Evolutionary conservation across 805 yeast species (phyloP).

Genomic region (Babjeviella inositovora): DNA sequence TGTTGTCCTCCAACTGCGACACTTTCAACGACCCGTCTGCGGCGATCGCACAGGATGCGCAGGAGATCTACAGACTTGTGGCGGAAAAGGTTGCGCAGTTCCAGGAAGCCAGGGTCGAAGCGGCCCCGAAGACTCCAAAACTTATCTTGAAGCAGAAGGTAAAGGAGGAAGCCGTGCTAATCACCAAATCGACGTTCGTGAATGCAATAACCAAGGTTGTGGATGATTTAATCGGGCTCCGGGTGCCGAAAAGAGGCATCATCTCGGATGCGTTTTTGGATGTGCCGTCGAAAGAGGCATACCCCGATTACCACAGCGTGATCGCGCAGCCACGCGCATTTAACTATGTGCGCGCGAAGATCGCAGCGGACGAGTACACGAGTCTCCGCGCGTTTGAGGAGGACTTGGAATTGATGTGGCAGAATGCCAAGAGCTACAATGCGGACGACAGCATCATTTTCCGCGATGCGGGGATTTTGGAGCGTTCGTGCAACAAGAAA

Average conservation of each 20-base stretch:
- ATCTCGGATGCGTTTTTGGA: conserved; percentile 62
- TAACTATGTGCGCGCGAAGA: conserved; percentile 31
- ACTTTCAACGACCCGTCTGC: conserved; percentile 54
- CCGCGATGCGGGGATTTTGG: conserved; percentile 51
- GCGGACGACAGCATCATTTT: conserved; percentile 57
- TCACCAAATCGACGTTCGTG: conserved; percentile 7
- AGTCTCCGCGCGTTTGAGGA: conserved; percentile 42
- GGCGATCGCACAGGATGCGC: conserved; percentile 53
- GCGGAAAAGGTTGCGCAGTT: conserved; percentile 25
- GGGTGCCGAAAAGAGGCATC: conserved; percentile 29
- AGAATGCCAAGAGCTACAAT: conserved; percentile 69
- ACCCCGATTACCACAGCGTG: conserved; percentile 69
- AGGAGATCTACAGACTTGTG: conserved; percentile 37
- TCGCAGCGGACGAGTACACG: conserved; percentile 34
- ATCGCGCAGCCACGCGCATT: conserved; percentile 67
- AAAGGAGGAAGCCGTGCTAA: conserved; percentile 3
- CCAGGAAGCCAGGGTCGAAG: conserved; percentile 11
- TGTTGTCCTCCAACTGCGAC: conserved; percentile 57
- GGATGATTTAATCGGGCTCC: conserved; percentile 22
- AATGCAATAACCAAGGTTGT: conserved; percentile 10
- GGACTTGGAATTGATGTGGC: conserved; percentile 48
- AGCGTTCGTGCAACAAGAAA: conserved; percentile 27
- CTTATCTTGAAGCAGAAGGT: conserved; percentile 4
- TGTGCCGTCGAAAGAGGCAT: conserved; percentile 50
- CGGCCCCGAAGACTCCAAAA: conserved; percentile 5